Percentiles rank a stretch among this genome's conserved stretches.
These are phyloP conservation scores for Backusella sp. DNA, from an alignment of 192 early-diverging fungal species.

Conservation along the genomic window DNA sequence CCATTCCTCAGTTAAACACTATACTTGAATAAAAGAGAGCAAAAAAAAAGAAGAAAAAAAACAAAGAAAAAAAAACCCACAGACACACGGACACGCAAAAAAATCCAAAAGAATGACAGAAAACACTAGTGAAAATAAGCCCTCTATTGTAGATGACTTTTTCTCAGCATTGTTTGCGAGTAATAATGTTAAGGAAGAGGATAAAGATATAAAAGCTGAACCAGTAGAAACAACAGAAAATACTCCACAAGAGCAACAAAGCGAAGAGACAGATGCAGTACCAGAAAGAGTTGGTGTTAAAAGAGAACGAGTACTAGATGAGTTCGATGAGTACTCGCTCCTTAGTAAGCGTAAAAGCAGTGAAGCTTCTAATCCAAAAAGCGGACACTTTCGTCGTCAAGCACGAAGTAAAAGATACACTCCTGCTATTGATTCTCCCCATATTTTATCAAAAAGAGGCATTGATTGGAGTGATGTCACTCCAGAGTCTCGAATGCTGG, in stretches of 20 bases:
- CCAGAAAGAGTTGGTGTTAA: conserved; percentile 1
- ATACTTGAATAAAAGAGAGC: background rate
- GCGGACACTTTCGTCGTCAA: background rate
- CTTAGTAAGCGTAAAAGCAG: conserved; percentile 19
- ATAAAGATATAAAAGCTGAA: background rate
- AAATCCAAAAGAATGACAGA: background rate
- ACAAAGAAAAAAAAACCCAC: background rate
- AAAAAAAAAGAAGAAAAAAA: background rate
- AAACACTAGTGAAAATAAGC: conserved; percentile 4
- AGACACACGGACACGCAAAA: background rate
- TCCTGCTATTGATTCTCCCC: conserved; percentile 3
- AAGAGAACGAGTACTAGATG: conserved; percentile 21
- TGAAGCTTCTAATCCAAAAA: conserved; percentile 6
- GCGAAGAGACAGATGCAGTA: background rate
- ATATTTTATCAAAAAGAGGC: conserved; percentile 14
- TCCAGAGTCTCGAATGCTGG: conserved; percentile 34
- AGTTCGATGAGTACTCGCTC: conserved; percentile 27
- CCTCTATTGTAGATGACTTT: conserved; percentile 34
- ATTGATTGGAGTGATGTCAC: conserved; percentile 14
- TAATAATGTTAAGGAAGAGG: conserved; percentile 8
- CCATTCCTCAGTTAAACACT: background rate
- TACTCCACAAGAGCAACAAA: background rate
- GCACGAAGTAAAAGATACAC: background rate
- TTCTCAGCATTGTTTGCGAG: conserved; percentile 33
- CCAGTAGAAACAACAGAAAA: background rate